Evolutionary conservation across 331 rosid species (phyloP), one percentile per base, ranked within the genome.

Genomic region (Malus hybrid): DNA sequence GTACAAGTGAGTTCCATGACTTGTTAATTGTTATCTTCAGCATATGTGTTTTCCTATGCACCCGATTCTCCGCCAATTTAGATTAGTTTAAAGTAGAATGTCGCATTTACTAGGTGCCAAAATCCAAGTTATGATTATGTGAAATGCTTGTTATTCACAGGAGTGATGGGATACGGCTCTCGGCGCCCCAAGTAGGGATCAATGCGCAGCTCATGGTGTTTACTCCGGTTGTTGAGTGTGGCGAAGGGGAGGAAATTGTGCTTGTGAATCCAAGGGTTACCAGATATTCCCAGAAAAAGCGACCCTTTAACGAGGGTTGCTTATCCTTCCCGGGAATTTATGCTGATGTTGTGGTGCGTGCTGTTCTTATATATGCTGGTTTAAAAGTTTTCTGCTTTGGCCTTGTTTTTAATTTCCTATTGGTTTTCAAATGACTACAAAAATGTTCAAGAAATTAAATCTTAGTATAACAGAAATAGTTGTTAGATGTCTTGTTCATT

Each of bases 181-280:
- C 97, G 4, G 97, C 99, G 42, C 99, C 99, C 60, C 97, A 94
- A 88, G 96, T 94, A 13, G 99, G 99, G 77, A 73, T 94, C 36
- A 92, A 90, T 85, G 89, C 89, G 71, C 96, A 82, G 85, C 97
- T 94, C 33, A 92, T 94, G 99, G 99, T 92, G 77, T 92, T 94
- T 79, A 94, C 87, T 75, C 90, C 96, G 6, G 91, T 80, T 48
- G 99, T 93, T 8, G 97, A 86, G 71, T 92, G 88, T 12, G 97
- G 92, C 31, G 89, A 89, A 79, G 99, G 97, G 70, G 97, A 92
- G 77, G 99, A 94, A 85, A 89, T 94, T 81, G 93, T 90, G 84
- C 96, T 94, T 83, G 87, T 94, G 77, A 94, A 94, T 82, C 99
- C 99, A 56, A 86, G 81, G 84, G 92, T 94, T 27, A 79, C 80